These are phyloP conservation scores for Lobulomyces angularis DNA, from an alignment of 192 early-diverging fungal species.

Conservation along the genomic window DNA sequence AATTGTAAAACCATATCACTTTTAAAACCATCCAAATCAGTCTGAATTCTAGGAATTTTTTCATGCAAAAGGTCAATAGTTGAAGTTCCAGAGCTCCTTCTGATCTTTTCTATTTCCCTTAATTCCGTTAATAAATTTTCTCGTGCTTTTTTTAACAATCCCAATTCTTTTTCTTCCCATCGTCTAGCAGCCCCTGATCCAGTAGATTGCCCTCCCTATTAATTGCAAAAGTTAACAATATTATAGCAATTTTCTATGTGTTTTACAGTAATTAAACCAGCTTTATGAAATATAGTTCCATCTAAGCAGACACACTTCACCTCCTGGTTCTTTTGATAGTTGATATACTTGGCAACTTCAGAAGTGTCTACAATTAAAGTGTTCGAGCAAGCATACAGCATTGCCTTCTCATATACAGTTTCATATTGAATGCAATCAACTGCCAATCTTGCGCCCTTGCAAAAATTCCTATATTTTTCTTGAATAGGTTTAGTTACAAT, in stretches of 20 bases:
- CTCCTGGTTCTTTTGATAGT: constrained; percentile 68
- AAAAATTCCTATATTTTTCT: constrained; percentile 65
- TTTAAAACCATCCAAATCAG: too few relatives aligned
- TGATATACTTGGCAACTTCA: constrained; percentile 70
- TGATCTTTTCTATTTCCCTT: constrained; percentile 54
- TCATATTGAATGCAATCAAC: constrained; percentile 79
- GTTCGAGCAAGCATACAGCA: constrained; percentile 86
- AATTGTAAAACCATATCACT: too few relatives aligned
- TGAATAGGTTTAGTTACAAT: constrained; percentile 59
- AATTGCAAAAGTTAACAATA: too few relatives aligned
- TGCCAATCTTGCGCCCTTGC: constrained; percentile 78
- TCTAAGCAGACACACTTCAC: constrained; percentile 89
- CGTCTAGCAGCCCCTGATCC: constrained; percentile 33
- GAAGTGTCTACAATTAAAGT: constrained; percentile 83
- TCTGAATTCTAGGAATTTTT: constrained; percentile 15
- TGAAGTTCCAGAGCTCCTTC: constrained; percentile 26
- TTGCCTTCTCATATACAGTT: constrained; percentile 46
- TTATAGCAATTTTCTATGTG: too few relatives aligned
- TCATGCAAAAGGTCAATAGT: constrained; percentile 1
- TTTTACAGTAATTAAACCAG: constrained; percentile 91
- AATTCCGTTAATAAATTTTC: constrained; percentile 59
- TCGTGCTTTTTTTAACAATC: constrained; percentile 54
- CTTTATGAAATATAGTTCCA: constrained; percentile 89
- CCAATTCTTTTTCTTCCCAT: constrained; percentile 86
- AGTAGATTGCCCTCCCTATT: constrained; percentile 30